These are phyloP conservation scores for Allomyces macrogynus DNA, from an alignment of 192 early-diverging fungal genomes.

Conservation along the genomic window DNA sequence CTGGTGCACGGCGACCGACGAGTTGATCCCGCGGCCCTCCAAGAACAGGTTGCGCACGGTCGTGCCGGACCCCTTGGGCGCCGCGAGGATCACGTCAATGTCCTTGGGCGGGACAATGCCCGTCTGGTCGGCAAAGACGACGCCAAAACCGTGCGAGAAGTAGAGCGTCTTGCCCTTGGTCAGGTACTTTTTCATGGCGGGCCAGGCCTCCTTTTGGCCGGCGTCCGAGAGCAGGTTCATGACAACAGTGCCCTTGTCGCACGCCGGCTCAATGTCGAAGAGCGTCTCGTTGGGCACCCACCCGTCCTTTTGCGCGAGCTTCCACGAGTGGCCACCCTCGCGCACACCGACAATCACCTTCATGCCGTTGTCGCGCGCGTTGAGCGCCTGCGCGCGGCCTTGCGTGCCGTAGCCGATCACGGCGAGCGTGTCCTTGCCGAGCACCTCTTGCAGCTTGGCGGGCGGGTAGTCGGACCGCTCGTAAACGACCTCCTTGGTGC, in stretches of 20 bases:
- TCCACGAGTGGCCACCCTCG: conserved; percentile 71
- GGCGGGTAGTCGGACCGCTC: conserved; percentile 86
- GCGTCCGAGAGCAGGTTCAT: conserved; percentile 94
- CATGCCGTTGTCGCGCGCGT: conserved; percentile 86
- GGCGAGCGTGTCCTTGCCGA: conserved; percentile 81
- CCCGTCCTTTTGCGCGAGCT: conserved; percentile 78
- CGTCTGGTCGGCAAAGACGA: conserved; percentile 83
- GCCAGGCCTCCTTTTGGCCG: conserved; percentile 80
- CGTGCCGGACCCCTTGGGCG: conserved; percentile 89
- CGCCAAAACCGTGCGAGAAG: conserved; percentile 92
- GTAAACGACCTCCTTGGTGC: conserved; percentile 73
- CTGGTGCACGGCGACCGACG: conserved; percentile 84
- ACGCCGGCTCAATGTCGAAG: conserved; percentile 80
- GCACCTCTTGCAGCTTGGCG: conserved; percentile 73
- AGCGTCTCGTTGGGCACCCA: conserved; percentile 91
- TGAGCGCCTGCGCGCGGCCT: conserved; percentile 81
- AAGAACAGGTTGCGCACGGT: conserved; percentile 91
- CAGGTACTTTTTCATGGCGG: conserved; percentile 60
- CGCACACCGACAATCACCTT: conserved; percentile 90
- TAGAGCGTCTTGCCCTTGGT: conserved; percentile 96
- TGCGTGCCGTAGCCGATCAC: conserved; percentile 90
- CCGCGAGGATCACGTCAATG: conserved; percentile 87
- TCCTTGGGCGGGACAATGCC: conserved; percentile 73
- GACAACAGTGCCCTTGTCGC: conserved; percentile 72
- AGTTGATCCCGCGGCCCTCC: conserved; percentile 93